Conservation (phyloP, 2,329 filamentous ascomycete genomes). For the Colletotrichum graminicola region DNA sequence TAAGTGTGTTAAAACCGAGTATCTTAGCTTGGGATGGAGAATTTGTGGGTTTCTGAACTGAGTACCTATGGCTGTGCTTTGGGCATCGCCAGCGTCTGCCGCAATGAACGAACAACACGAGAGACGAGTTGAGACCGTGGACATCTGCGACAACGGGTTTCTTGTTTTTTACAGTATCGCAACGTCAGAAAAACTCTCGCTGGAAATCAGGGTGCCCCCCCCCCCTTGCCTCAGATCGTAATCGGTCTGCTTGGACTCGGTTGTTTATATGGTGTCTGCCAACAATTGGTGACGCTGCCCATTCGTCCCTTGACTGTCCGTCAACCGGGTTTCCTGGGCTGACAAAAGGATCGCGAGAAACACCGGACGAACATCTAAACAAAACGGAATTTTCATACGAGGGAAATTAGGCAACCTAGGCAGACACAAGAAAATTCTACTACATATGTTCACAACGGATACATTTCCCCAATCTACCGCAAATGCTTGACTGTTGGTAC, state of each 20-base stretch:
- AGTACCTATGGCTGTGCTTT: not conserved
- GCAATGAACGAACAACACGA: not conserved
- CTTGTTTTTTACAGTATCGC: not conserved
- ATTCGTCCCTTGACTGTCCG: not conserved
- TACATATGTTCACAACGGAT: slow-evolving; percentile 61
- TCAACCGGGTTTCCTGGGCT: not conserved
- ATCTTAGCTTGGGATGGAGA: slow-evolving; percentile 7
- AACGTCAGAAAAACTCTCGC: not conserved
- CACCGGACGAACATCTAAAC: slow-evolving; percentile 2
- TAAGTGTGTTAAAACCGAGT: not conserved
- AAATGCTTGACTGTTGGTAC: slow-evolving; percentile 57
- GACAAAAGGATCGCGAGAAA: not conserved
- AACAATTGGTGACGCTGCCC: not conserved
- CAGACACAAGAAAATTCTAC: slow-evolving; percentile 53
- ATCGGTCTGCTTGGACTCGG: not conserved
- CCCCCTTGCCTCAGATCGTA: too few species aligned
- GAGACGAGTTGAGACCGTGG: not conserved
- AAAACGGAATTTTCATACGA: slow-evolving; percentile 18
- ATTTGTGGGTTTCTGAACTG: not conserved
- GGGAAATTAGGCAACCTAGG: slow-evolving; percentile 40
- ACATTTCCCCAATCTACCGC: slow-evolving; percentile 54
- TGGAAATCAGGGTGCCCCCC: not conserved
- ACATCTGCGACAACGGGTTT: not conserved
- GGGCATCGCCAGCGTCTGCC: slow-evolving; percentile 1
- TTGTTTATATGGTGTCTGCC: not conserved